Conservation (phyloP, 2,329 filamentous ascomycete species). For the Lasiodiplodia sp. region DNA sequence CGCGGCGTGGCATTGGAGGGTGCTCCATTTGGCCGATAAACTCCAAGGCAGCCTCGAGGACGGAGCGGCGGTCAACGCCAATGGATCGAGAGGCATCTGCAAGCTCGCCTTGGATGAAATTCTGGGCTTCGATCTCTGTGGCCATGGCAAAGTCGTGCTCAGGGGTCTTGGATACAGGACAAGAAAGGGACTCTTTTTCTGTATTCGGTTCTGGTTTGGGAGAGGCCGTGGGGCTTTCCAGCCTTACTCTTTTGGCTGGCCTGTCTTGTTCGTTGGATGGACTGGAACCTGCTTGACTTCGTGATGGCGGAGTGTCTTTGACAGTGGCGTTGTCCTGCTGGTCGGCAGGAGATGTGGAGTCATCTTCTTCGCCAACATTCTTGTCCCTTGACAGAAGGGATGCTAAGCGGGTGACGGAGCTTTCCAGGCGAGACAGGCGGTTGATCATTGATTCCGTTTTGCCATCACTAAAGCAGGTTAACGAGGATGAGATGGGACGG, state of each 20-base stretch:
- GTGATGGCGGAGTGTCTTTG: not conserved
- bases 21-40: constrained; percentile 28
- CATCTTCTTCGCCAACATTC: not conserved
- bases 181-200: not conserved
- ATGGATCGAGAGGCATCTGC: constrained; percentile 12
- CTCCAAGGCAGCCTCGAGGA: constrained; percentile 16
- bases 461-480: constrained; percentile 14
- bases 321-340: not conserved
- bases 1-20: not conserved
- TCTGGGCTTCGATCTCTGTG: constrained; percentile 16
- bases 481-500: not conserved
- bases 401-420: constrained; percentile 22
- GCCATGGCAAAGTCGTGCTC: constrained; percentile 18
- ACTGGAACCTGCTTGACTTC: not conserved
- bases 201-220: not conserved
- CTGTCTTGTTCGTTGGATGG: not conserved
- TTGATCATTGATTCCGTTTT: constrained; percentile 25
- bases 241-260: constrained; percentile 16
- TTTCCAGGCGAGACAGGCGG: constrained; percentile 17
- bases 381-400: constrained; percentile 15
- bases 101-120: constrained; percentile 25
- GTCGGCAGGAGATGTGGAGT: not conserved
- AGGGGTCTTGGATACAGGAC: not conserved
- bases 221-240: not conserved
- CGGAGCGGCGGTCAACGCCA: constrained; percentile 10